These are phyloP conservation scores for Apiosordaria backusii DNA, from an alignment of 495 filamentous ascomycete genomes.

Conservation along the genomic window DNA sequence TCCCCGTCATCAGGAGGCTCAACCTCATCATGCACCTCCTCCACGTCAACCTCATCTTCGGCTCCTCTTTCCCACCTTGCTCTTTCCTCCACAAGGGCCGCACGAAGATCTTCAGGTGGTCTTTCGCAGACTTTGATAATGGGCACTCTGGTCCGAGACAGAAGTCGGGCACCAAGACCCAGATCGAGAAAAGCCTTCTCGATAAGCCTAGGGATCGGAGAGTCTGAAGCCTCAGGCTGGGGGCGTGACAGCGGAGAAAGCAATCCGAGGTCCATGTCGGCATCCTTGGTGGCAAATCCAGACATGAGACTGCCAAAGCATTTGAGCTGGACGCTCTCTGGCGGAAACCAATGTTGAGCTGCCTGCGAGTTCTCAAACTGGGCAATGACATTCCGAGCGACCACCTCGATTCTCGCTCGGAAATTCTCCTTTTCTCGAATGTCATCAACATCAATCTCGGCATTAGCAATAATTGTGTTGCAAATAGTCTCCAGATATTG, in stretches of 20 bases:
- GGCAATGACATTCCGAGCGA: conserved; percentile 53
- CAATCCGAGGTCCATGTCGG: conserved; percentile 73
- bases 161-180: conserved; percentile 64
- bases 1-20: conserved; percentile 14
- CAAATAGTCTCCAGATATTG: conserved; percentile 46
- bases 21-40: conserved; percentile 37
- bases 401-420: conserved; percentile 51
- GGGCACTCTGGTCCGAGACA: conserved; percentile 71
- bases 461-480: conserved; percentile 36
- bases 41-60: conserved; percentile 39
- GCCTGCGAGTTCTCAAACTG: conserved; percentile 43
- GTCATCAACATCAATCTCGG: conserved; percentile 52
- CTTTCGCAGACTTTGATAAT: conserved; percentile 78
- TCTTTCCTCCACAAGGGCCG: conserved; percentile 53
- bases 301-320: conserved; percentile 71
- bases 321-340: conserved; percentile 53
- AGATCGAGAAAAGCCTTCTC: conserved; percentile 66
- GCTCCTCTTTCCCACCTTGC: conserved; percentile 56
- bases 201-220: conserved; percentile 59
- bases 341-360: conserved; percentile 38
- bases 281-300: conserved; percentile 67
- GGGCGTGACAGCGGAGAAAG: conserved; percentile 52
- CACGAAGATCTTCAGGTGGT: conserved; percentile 51
- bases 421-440: conserved; percentile 61
- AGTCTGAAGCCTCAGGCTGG: conserved; percentile 48